Evolutionary conservation across 306 rosid species (phyloP).

Genomic region (Chamaecrista fasciculata): DNA sequence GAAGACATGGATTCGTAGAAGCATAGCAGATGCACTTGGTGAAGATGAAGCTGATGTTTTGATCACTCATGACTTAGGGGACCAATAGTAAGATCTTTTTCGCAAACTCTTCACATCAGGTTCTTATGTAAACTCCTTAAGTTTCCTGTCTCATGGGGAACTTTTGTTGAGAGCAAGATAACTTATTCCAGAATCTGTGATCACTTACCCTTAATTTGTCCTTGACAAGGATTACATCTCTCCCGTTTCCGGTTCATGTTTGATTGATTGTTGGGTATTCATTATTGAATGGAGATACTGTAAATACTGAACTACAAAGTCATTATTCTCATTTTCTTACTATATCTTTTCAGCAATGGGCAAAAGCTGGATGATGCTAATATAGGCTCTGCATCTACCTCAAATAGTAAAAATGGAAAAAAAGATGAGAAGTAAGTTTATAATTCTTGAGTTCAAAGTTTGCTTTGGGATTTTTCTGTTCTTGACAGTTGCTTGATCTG

Average conservation of each 20-base stretch:
- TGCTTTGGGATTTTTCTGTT: slow-evolving; percentile 17
- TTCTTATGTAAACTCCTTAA: slow-evolving; percentile 13
- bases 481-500: slow-evolving; percentile 37
- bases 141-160: slow-evolving; percentile 4
- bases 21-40: slow-evolving; percentile 96
- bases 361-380: slow-evolving; percentile 35
- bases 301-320: slow-evolving; percentile 11
- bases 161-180: neutral
- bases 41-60: slow-evolving; percentile 94
- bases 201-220: neutral
- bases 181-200: slow-evolving; percentile 18
- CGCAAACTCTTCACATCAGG: slow-evolving; percentile 18
- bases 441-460: slow-evolving; percentile 22
- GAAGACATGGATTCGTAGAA: slow-evolving; percentile 53
- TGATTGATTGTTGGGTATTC: slow-evolving; percentile 6
- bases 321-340: neutral
- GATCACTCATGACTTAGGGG: slow-evolving; percentile 56
- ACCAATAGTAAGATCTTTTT: slow-evolving; percentile 52
- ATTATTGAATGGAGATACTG: slow-evolving; percentile 2
- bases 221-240: neutral
- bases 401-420: slow-evolving; percentile 33
- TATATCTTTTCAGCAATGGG: slow-evolving; percentile 29
- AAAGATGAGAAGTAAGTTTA: slow-evolving; percentile 42
- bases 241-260: slow-evolving; percentile 17
- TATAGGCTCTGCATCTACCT: slow-evolving; percentile 44